A percentile compares a stretch with the other conserved stretches of the same genome.
Conservation (phyloP, 2,329 filamentous ascomycete species). For the Xylaria sp. region DNA sequence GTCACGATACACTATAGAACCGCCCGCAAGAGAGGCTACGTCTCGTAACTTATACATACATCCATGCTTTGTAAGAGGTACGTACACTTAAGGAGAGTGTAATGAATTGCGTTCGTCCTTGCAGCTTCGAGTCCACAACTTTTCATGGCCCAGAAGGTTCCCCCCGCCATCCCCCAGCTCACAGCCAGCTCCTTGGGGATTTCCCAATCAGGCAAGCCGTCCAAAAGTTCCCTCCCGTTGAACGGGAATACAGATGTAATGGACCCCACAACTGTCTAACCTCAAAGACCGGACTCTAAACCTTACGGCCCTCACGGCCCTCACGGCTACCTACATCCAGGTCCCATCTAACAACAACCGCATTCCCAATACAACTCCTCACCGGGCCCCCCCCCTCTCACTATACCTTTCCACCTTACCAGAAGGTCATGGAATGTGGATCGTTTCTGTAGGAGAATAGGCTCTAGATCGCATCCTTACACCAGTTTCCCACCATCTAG, state of each 20-base stretch:
- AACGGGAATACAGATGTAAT: slow-evolving; percentile 11
- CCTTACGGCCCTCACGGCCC: no score
- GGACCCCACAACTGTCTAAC: slow-evolving; percentile 15
- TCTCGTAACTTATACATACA: neutral
- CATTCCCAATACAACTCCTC: neutral
- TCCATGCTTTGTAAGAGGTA: no score
- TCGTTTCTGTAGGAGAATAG: neutral
- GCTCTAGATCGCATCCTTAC: neutral
- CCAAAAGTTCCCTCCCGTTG: slow-evolving; percentile 4
- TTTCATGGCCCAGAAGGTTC: slow-evolving; percentile 32
- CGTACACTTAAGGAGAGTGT: no score
- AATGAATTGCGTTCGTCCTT: no score
- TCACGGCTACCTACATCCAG: slow-evolving; percentile 19
- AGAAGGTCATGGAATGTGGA: slow-evolving; percentile 15
- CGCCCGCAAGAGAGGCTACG: neutral
- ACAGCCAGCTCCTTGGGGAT: no score
- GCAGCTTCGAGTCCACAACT: slow-evolving; percentile 1
- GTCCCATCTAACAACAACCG: slow-evolving; percentile 7
- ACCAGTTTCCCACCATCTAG: slow-evolving; percentile 7
- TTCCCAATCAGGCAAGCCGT: slow-evolving; percentile 43
- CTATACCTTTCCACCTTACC: slow-evolving; percentile 7
- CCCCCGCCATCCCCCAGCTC: slow-evolving; percentile 25
- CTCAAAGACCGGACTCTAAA: slow-evolving; percentile 15
- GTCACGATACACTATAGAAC: slow-evolving; percentile 5
- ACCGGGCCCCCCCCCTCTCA: slow-evolving; percentile 22